Percentiles rank a stretch among this genome's conserved stretches.
These are phyloP conservation scores for Solanum boliviense DNA, from an alignment of 257 asterid genomes.

Conservation along the genomic window DNA sequence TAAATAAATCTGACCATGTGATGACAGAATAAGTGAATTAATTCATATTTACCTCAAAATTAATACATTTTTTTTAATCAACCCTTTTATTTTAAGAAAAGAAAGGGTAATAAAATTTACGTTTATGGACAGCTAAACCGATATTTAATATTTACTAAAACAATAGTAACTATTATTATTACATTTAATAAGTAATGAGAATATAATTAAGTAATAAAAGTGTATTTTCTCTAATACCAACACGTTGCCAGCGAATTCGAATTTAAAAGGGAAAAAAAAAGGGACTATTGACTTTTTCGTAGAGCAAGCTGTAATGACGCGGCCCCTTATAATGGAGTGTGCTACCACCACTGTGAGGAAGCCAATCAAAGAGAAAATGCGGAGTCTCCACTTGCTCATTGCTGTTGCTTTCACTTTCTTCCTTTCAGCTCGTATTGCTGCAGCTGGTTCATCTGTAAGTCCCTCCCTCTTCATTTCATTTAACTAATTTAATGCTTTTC, in stretches of 20 bases:
- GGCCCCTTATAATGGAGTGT: not conserved
- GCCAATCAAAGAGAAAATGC: not conserved
- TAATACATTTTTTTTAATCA: not conserved
- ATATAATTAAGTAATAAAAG: no score
- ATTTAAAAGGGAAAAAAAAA: no score
- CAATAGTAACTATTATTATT: no score
- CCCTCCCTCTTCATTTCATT: not conserved
- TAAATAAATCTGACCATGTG: not conserved
- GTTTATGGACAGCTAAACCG: not conserved
- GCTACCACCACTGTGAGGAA: not conserved
- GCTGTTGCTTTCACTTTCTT: conserved; percentile 10
- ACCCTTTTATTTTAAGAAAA: not conserved
- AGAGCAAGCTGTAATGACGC: not conserved
- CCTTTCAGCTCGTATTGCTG: conserved; percentile 6
- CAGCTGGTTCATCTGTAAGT: conserved; percentile 23
- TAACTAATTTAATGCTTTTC: not conserved
- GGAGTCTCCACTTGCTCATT: conserved; percentile 10
- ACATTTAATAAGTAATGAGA: no score
- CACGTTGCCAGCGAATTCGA: no score
- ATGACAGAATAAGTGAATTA: not conserved
- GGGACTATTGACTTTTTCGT: not conserved
- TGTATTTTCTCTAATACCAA: no score
- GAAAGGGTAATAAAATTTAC: no score
- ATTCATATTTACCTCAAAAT: not conserved
- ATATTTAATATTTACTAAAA: no score